Evolutionary conservation across 495 filamentous ascomycete species (phyloP), one percentile per base, ranked within the genome.

Genomic region (Neurospora sp.): DNA sequence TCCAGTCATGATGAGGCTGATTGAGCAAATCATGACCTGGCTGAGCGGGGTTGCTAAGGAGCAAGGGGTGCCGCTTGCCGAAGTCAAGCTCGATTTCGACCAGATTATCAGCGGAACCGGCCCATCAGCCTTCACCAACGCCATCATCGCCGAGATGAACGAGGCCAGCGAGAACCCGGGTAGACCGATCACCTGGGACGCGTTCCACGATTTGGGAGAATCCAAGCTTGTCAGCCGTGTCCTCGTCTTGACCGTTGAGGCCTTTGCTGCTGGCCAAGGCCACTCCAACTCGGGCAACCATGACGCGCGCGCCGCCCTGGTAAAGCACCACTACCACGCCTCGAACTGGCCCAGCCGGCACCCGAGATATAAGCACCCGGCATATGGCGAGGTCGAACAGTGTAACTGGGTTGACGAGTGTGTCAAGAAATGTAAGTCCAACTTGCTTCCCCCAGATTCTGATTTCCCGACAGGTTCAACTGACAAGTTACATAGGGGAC

Each of bases 61-160:
- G 76, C 89, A 91, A 76, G 81, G 82, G 8, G 83, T 84, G 31
- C 77, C 83, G 6, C 83, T 91, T 44, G 76, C 82, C 20, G 83
- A 90, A 8, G 83, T 91, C 70, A 78, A 88, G 75, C 84, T 91
- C 11, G 86, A 90, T 76, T 91, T 91, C 73, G 88, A 91, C 76
- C 86, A 92, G 75, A 89, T 92, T 66, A 89, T 92, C 72, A 88
- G 82, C 78, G 88, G 89, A 48, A 92, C 90, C 1, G 90, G 89
- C 8, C 90, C 90, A 0, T 89, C 89, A 7, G 89, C 90, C 23
- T 92, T 91, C 75, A 90, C 89, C 59, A 78, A 81, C 14, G 87
- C 88, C 18, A 84, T 91, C 39, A 72, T 92, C 38, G 83, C 81
- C n/a, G 87, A 91, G 73, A 89, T 90, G 86, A 84, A 85, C 27